A percentile compares a stretch with the other conserved stretches of the same genome.
phyloP scores from a whole-genome alignment of 345 rosid species.

The Syzygium jambos region DNA sequence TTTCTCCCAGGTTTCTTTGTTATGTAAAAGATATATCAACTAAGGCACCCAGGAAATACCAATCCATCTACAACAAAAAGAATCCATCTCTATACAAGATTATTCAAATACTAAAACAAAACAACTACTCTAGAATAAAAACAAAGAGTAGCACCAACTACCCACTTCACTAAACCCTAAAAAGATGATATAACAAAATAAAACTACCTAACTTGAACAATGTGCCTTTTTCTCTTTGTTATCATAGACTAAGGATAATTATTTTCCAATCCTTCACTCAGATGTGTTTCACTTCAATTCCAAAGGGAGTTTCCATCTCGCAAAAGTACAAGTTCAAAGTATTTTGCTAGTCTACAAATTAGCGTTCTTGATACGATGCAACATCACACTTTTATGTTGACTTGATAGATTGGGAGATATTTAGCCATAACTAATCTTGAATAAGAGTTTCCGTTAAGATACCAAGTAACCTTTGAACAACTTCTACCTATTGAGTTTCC shows the following conservation, averaged over 20 bases:
- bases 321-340: neutral
- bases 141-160: neutral
- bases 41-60: neutral
- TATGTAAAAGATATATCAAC: neutral
- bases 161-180: neutral
- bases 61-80: neutral
- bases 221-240: neutral
- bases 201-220: neutral
- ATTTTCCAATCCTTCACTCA: neutral
- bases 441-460: neutral
- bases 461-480: neutral
- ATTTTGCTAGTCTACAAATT: neutral
- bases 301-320: neutral
- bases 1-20: neutral
- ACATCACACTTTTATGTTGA: neutral
- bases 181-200: neutral
- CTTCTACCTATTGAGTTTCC: neutral
- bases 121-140: neutral
- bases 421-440: neutral
- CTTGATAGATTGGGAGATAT: neutral
- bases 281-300: neutral
- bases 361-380: neutral
- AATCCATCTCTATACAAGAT: no score
- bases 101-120: neutral
- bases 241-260: neutral